Evolutionary conservation across 2,329 filamentous ascomycete genomes (phyloP), one percentile per base, ranked within the genome.

Genomic region (Fusarium fujikuroi): DNA sequence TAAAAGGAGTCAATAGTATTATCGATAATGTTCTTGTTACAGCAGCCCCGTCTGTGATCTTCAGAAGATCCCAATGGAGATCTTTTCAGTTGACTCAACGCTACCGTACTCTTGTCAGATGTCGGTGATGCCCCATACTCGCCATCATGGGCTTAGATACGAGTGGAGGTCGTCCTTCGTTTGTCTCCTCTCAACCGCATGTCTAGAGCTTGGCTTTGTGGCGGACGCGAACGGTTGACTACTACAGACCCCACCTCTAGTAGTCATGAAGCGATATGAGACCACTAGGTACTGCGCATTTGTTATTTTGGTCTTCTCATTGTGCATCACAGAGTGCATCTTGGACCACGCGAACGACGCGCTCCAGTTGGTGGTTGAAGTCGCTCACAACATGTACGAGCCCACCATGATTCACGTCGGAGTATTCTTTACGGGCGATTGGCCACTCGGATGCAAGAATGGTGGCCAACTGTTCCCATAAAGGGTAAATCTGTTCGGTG

Each of bases 311-410:
- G 47, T 65, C 58, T 47, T 72, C 30, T 60, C 60, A 60, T 74
- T 53, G 47, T 69, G 68, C 60, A 66, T 69, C 68, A 49, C 57
- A 25, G 52, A 57, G 52, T 65, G 63, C 64, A 69, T 69, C 64
- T 62, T 54, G 43, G 32, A 57, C 52, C 37, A 44, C 66, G 53
- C 46, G 56, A 72, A 68, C 56, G 56, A 59, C 67, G 71, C 71
- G 66, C 60, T 72, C 67, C 59, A 72, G 67, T 72, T 73, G 71
- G 71, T 73, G 68, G 67, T 74, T 74, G 56, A 54, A 47, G 54
- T 61, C 42, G 47, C 57, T 53, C 49, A 72, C 25, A 64, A 50
- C 58, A 53, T 65, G 69, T 74, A 74, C 63, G 71, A 74, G 71
- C 68, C 68, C 71, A 72, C 71, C 67, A 68, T 54, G 36, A 67